Percentiles rank a stretch among this genome's conserved stretches.
Evolutionary conservation across 2,329 filamentous ascomycete genomes (phyloP).

Genomic region (Pezicula carpinea): DNA sequence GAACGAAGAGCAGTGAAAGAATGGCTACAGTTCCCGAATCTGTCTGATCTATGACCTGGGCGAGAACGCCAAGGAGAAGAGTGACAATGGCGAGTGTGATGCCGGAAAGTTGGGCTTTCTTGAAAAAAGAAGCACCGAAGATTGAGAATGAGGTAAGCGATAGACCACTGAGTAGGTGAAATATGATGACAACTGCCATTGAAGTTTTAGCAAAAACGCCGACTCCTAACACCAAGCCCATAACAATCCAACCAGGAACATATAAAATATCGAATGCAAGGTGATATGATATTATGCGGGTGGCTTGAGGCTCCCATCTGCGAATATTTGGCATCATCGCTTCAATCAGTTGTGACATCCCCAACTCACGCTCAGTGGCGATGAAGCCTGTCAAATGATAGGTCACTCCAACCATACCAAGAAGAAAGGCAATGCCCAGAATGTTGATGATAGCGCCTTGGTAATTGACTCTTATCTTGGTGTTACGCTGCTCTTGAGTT

Average conservation of each 20-base stretch:
- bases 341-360: constrained; percentile 84
- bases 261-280: constrained; percentile 78
- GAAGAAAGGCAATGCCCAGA: constrained; percentile 73
- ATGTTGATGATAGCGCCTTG: constrained; percentile 71
- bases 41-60: constrained; percentile 64
- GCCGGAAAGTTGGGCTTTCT: constrained; percentile 80
- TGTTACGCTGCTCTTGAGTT: constrained; percentile 61
- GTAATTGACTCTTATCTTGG: constrained; percentile 63
- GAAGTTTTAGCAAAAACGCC: constrained; percentile 64
- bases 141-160: constrained; percentile 77
- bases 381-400: constrained; percentile 87
- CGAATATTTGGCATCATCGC: constrained; percentile 80
- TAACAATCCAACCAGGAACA: constrained; percentile 76
- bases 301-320: constrained; percentile 72
- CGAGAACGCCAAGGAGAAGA: constrained; percentile 74
- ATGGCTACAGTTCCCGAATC: constrained; percentile 60
- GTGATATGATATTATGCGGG: constrained; percentile 75
- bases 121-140: constrained; percentile 78
- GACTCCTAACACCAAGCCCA: constrained; percentile 57
- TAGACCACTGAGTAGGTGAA: constrained; percentile 72
- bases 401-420: constrained; percentile 73
- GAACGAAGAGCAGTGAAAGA: constrained; percentile 73
- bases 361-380: constrained; percentile 78
- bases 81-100: constrained; percentile 71
- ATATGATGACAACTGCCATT: constrained; percentile 62